A percentile compares a stretch with the other conserved stretches of the same genome.
Evolutionary conservation across 441 rosid genomes (phyloP).

Genomic region (California macrophylla): DNA sequence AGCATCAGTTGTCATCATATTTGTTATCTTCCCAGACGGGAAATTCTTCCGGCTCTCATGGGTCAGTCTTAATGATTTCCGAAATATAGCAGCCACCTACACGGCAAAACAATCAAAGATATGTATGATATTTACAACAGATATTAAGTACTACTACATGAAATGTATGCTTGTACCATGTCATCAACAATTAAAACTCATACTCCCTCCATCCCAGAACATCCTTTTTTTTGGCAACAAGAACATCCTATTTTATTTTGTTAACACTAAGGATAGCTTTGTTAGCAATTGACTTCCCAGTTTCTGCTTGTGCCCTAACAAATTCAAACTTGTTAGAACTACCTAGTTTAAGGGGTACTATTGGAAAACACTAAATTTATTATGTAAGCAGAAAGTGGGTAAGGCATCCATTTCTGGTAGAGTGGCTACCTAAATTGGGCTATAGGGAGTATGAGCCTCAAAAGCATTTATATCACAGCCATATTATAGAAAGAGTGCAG

Average conservation of each 20-base stretch:
- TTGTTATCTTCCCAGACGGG: conserved; percentile 91
- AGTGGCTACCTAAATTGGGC: neutral
- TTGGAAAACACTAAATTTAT: neutral
- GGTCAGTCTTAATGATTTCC: conserved; percentile 85
- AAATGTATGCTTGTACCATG: neutral
- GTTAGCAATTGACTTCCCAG: neutral
- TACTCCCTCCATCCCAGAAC: neutral
- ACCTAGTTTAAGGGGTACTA: neutral
- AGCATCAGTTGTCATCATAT: conserved; percentile 97
- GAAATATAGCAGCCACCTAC: conserved; percentile 94
- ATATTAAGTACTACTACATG: no score
- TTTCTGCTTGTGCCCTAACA: neutral
- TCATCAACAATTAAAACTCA: neutral
- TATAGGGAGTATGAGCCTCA: neutral
- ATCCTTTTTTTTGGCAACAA: neutral
- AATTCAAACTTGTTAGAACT: neutral
- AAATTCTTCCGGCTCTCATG: conserved; percentile 82
- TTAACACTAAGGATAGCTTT: neutral
- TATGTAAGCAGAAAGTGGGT: neutral
- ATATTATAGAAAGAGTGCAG: neutral
- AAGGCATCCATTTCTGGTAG: neutral
- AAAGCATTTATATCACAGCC: neutral
- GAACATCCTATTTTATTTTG: no score
- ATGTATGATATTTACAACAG: no score
- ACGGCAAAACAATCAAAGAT: neutral